Evolutionary conservation across 2,329 filamentous ascomycete species (phyloP), one percentile per base, ranked within the genome.

Genomic region (Biscogniauxia sp.): DNA sequence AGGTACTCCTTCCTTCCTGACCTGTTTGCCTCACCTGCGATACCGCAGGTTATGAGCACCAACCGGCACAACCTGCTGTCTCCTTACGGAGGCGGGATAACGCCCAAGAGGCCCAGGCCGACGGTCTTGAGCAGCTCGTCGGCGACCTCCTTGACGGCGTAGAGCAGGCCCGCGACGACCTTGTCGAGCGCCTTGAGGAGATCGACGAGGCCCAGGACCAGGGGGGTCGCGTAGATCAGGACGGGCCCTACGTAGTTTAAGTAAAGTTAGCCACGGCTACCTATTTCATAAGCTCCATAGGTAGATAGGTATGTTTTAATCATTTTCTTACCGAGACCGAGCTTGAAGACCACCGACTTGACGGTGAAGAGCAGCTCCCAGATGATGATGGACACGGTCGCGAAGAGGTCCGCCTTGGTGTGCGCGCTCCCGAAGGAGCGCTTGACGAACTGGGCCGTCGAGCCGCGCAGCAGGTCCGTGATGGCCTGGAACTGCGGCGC

Each of bases 311-410:
- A n/a, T n/a, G n/a, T n/a, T n/a, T n/a, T n/a, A n/a, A n/a, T n/a
- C n/a, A n/a, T n/a, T n/a, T n/a, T n/a, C 66, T 59, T 70, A 70
- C 68, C 68, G 20, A 70, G 68, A 41, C 69, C 69, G 32, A 70
- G 64, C 66, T 70, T 70, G 62, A 67, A 63, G 57, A 70, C 64
- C 57, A 69, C 64, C 26, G 64, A 61, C 67, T 70, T 70, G 32
- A 68, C 64, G 51, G 69, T 69, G 20, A 58, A 61, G 50, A 70
- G 66, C 15, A 70, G 26, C 60, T 70, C 68, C 26, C 45, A 69
- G n/a, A 69, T 53, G 60, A 70, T 69, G 55, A 61, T 32, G 2
- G 66, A 66, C 3, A 69, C 57, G 1, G 65, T 69, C 62, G 63
- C 65, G 65, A 70, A 68, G 41, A 70, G 61, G 45, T 67, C 65